Conservation (phyloP, 1,284 basidiomycete genomes). For the Heterobasidion annosum region DNA sequence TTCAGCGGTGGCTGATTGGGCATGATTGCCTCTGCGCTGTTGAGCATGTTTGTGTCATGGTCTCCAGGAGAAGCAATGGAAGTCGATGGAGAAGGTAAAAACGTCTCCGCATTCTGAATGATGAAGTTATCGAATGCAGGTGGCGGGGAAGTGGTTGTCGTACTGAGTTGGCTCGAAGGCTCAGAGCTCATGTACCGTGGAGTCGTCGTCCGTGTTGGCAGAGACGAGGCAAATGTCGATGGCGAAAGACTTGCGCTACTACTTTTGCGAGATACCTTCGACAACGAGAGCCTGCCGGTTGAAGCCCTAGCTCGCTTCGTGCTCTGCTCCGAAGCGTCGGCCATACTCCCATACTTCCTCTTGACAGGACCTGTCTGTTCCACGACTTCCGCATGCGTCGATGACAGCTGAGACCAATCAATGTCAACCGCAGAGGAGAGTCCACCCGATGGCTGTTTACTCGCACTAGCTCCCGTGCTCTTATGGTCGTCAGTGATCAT, state of each 20-base stretch:
- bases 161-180: constrained; percentile 14
- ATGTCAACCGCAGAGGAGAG: constrained; percentile 22
- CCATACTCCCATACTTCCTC: constrained; percentile 13
- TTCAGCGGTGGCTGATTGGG: constrained; percentile 5
- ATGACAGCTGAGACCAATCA: constrained; percentile 32
- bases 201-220: constrained; percentile 22
- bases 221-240: constrained; percentile 18
- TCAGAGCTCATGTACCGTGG: constrained; percentile 16
- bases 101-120: constrained; percentile 4
- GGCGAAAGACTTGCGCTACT: constrained; percentile 23
- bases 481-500: constrained; percentile 99
- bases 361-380: constrained; percentile 11
- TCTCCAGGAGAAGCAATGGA: constrained; percentile 7
- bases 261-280: constrained; percentile 18
- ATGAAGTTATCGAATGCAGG: constrained; percentile 7
- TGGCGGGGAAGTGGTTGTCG: constrained; percentile 13
- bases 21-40: constrained; percentile 3
- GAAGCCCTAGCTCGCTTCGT: constrained; percentile 22
- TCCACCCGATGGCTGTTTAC: constrained; percentile 16
- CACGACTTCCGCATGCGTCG: constrained; percentile 7
- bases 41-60: constrained; percentile 5
- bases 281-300: constrained; percentile 13
- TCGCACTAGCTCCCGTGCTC: constrained; percentile 35
- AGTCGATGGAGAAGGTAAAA: constrained; percentile 9
- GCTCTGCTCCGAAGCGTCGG: constrained; percentile 15